Percentiles rank a stretch among this genome's conserved stretches.
Conservation (phyloP, 345 rosid genomes). For the Ceriops zippeliana region DNA sequence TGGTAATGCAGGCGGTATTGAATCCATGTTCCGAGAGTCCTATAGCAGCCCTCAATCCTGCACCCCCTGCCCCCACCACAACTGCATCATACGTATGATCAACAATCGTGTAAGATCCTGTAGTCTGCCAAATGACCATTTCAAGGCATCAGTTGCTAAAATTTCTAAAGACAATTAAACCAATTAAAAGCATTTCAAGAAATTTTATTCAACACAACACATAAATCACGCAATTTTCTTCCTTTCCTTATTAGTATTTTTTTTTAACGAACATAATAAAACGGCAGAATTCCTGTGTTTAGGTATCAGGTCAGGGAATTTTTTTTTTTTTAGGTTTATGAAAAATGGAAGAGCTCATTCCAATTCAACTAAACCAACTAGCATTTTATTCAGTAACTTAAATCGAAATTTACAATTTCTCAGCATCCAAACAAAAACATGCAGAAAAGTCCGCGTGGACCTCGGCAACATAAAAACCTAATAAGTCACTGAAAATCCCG, state of each 20-base stretch:
- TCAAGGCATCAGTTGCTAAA: not conserved
- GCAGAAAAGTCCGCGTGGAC: not conserved
- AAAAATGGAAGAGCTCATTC: too few species aligned
- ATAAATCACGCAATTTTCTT: too few species aligned
- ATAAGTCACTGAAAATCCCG: too few species aligned
- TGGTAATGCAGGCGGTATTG: constrained; percentile 96
- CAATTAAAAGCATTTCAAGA: not conserved
- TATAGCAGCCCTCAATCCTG: constrained; percentile 92
- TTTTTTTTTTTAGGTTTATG: too few species aligned
- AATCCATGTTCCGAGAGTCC: constrained; percentile 99
- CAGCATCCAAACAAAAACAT: constrained; percentile 10
- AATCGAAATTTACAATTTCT: not conserved
- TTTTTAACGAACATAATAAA: too few species aligned
- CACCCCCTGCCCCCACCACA: constrained; percentile 98
- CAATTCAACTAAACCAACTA: not conserved
- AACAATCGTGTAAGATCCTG: constrained; percentile 69
- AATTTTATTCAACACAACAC: too few species aligned
- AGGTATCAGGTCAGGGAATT: too few species aligned
- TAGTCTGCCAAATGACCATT: constrained; percentile 37
- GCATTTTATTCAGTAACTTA: not conserved
- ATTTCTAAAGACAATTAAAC: not conserved
- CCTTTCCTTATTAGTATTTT: too few species aligned
- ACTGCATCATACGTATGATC: constrained; percentile 97
- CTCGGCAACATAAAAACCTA: not conserved
- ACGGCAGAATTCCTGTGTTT: too few species aligned